phyloP scores from a whole-genome alignment of 179 eudicot species.

The Nepenthes alata region DNA sequence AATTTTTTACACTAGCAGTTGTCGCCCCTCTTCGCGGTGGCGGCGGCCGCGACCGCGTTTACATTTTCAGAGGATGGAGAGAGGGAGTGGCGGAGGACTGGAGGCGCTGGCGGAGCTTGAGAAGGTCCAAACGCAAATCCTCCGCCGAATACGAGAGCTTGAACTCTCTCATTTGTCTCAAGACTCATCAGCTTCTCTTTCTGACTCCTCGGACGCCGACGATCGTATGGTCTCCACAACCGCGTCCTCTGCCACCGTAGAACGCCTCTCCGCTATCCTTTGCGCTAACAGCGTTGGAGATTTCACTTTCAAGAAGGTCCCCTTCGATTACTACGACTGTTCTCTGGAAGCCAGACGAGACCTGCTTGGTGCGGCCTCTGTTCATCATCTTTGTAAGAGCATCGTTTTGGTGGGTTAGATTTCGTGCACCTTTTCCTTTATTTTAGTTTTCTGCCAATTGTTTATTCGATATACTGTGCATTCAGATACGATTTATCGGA shows the following conservation, averaged over 20 bases:
- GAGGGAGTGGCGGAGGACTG: background rate
- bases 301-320: conserved; percentile 54
- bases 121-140: conserved; percentile 33
- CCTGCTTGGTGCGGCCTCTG: conserved; percentile 54
- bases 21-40: too few species aligned
- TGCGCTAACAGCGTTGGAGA: conserved; percentile 33
- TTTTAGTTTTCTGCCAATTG: background rate
- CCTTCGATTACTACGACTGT: conserved; percentile 64
- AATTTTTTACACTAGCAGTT: too few species aligned
- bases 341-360: conserved; percentile 57
- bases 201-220: conserved; percentile 9
- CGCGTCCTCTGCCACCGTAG: conserved; percentile 43
- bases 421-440: background rate
- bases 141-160: conserved; percentile 33
- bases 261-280: conserved; percentile 63
- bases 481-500: background rate
- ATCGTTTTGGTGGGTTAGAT: conserved; percentile 32
- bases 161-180: conserved; percentile 28
- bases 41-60: too few species aligned
- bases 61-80: background rate
- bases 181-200: conserved; percentile 7
- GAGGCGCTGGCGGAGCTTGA: conserved; percentile 32
- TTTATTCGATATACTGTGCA: background rate
- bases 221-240: conserved; percentile 22
- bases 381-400: conserved; percentile 91